Base-by-base conservation (phyloP, 1,139 yeast genomes). In the Debaryomyces sp. region DNA sequence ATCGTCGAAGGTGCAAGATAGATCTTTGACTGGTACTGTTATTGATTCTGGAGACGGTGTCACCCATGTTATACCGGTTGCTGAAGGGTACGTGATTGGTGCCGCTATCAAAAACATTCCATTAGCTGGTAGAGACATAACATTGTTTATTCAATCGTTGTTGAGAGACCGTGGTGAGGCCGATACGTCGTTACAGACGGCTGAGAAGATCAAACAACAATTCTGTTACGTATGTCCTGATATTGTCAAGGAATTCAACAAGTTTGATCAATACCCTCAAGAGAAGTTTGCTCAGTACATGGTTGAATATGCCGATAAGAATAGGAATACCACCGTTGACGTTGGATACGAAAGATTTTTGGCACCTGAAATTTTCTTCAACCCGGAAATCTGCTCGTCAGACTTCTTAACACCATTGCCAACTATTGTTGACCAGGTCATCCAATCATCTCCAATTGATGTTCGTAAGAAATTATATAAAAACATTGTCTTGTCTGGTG, bases 41-140 rank as follows among this genome's bases (percentile, higher is more conserved):
- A 92, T 94, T 62, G 99, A 94, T 68, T 87, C 96, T 6, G 99
- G 97, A 70, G 97, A 90, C 63, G 97, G 97, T 75, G 97, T 94
- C 3, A 94, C 99, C 8, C 99, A 94, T 68, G 99, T 94, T 46
- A 94, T 95, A 53, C 99, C 99, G 10, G 99, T 94, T 36, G 99
- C 99, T 21, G 99, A 94, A 72, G 99, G 99, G 48, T 94, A 94
- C 64, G 99, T 95, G 37, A 94, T 94, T 67, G 99, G 98, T 7
- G 85, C 96, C 12, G 97, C 98, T 41, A 94, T 94, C 66, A 94
- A 95, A 66, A 92, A 94, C 67, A 91, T 94, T 53, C 99, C 99
- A 48, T 87, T 94, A 68, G 99, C 99, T 1, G 99, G 99, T 60
- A 85, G 99, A 70, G 99, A 95, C 67, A 92, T 94, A 63, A 94